Conservation (phyloP, 208 protist species). For the Willaertia magna region DNA sequence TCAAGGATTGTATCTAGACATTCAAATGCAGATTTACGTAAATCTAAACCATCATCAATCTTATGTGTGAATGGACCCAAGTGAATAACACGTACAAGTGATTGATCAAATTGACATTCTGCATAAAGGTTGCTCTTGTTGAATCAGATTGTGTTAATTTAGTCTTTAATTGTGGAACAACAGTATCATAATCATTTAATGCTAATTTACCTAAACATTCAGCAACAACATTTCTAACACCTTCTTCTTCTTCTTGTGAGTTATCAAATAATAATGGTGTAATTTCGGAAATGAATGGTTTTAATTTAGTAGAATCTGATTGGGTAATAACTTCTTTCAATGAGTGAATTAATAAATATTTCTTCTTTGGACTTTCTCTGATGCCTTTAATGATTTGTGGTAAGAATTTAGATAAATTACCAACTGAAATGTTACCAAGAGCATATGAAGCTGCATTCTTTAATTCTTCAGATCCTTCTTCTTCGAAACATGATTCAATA, state of each 20-base stretch:
- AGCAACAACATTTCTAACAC: constrained; percentile 51
- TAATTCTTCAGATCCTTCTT: constrained; percentile 44
- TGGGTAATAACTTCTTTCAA: constrained; percentile 40
- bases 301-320: background rate
- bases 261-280: constrained; percentile 30
- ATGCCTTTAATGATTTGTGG: constrained; percentile 47
- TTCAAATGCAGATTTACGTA: constrained; percentile 79
- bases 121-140: constrained; percentile 19
- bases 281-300: constrained; percentile 15
- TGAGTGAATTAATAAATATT: constrained; percentile 60
- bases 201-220: constrained; percentile 63
- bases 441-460: constrained; percentile 47
- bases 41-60: constrained; percentile 73
- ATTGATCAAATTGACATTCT: background rate
- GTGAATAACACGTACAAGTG: constrained; percentile 52
- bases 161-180: constrained; percentile 35
- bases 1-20: constrained; percentile 68
- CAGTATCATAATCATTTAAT: constrained; percentile 33
- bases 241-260: constrained; percentile 42
- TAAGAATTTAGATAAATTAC: constrained; percentile 38
- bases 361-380: constrained; percentile 30
- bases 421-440: constrained; percentile 44
- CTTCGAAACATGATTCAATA: constrained; percentile 34
- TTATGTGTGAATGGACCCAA: constrained; percentile 81
- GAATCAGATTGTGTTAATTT: background rate